phyloP scores from a whole-genome alignment of 345 rosid species.

The Melastoma malabathricum region DNA sequence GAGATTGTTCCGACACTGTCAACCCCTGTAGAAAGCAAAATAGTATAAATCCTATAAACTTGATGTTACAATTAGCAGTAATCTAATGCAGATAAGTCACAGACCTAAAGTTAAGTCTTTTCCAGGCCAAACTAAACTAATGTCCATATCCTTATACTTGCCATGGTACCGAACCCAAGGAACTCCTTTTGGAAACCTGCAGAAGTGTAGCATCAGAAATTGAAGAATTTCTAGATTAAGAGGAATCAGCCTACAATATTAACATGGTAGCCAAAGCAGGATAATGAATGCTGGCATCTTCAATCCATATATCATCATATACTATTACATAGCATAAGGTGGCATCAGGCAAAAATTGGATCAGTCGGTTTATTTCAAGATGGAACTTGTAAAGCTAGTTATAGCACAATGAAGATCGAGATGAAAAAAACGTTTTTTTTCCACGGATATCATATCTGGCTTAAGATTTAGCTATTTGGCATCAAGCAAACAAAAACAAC shows the following conservation, averaged over 20 bases:
- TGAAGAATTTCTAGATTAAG: background rate
- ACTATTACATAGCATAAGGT: background rate
- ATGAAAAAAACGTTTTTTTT: too few relatives aligned
- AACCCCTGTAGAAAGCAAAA: constrained; percentile 46
- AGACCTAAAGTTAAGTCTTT: constrained; percentile 47
- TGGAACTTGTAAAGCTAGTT: too few relatives aligned
- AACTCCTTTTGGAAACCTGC: constrained; percentile 76
- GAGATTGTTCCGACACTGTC: constrained; percentile 79
- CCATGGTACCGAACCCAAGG: constrained; percentile 79
- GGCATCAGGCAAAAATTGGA: too few relatives aligned
- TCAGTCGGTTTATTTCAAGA: too few relatives aligned
- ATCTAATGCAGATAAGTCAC: background rate
- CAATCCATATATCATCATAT: background rate
- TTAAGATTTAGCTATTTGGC: too few relatives aligned
- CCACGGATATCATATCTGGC: too few relatives aligned
- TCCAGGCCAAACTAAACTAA: constrained; percentile 71
- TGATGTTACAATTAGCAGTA: background rate
- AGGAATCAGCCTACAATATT: background rate
- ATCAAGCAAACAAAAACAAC: too few relatives aligned
- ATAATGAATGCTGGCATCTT: background rate
- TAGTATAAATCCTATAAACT: background rate
- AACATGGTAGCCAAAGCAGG: background rate
- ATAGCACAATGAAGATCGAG: too few relatives aligned
- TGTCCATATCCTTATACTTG: constrained; percentile 40
- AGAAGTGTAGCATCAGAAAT: constrained; percentile 1